Conservation (phyloP, 2,329 filamentous ascomycete genomes). For the Hymenoscyphus fructigenus region DNA sequence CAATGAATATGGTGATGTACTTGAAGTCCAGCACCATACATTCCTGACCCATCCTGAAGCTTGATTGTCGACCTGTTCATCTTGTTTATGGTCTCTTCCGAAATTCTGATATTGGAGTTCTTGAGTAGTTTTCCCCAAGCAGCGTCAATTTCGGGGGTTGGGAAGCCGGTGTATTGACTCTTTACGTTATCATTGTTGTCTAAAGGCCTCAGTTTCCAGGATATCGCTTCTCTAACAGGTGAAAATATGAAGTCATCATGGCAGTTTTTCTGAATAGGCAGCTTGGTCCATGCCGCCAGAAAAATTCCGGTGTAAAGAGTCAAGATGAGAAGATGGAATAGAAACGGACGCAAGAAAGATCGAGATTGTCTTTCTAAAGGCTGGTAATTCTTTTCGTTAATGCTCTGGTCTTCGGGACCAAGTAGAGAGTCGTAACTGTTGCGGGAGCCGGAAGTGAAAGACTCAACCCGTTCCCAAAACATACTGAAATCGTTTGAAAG, state of each 20-base stretch:
- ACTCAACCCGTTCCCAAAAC: not conserved
- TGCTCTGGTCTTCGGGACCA: not conserved
- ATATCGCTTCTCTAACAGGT: not conserved
- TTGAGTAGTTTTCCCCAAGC: conserved; percentile 9
- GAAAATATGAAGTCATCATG: not conserved
- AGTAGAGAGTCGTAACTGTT: not conserved
- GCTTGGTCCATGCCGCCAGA: not conserved
- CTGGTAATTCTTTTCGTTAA: not conserved
- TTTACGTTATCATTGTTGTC: conserved; percentile 3
- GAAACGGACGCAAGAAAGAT: not conserved
- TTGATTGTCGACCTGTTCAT: conserved; percentile 8
- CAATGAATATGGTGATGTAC: conserved; percentile 19
- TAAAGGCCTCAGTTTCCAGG: not conserved
- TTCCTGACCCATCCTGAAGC: conserved; percentile 12
- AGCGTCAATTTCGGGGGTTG: conserved; percentile 8
- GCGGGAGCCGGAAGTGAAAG: not conserved
- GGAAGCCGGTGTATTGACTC: conserved; percentile 14
- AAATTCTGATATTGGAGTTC: conserved; percentile 10
- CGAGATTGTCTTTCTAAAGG: not conserved
- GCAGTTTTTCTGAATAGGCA: not conserved
- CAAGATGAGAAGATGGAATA: not conserved
- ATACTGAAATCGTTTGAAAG: not conserved
- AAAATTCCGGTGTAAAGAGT: not conserved
- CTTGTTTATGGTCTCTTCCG: conserved; percentile 6
- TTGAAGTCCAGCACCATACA: conserved; percentile 14